Conservation (phyloP, 108 stramenopile genomes). For the Pseudonitzschia multiseries region DNA sequence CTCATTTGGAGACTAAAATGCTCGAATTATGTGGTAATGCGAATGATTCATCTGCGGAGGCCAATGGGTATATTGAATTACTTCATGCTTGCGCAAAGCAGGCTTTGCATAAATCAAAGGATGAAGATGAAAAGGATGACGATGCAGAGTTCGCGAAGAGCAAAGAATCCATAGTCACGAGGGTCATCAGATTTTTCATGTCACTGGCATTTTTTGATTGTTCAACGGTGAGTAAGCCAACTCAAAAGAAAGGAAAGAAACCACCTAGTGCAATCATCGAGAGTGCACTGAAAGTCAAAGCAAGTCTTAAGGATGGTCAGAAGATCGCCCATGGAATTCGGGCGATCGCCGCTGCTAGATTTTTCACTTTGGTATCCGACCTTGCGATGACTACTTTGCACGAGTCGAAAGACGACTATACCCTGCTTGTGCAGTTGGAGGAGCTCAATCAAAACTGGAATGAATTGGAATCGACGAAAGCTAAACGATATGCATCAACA, state of each 20-base stretch:
- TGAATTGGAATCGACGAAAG: constrained; percentile 49
- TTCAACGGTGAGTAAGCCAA: constrained; percentile 23
- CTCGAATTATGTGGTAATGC: constrained; percentile 17
- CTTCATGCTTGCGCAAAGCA: constrained; percentile 41
- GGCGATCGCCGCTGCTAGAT: constrained; percentile 61
- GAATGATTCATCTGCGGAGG: constrained; percentile 31
- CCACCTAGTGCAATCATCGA: background rate
- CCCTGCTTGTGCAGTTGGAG: constrained; percentile 36
- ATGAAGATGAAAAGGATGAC: background rate
- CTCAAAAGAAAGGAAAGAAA: constrained; percentile 47
- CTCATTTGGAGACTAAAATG: constrained; percentile 25
- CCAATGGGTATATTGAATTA: constrained; percentile 44
- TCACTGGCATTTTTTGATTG: constrained; percentile 77
- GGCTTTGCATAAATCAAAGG: constrained; percentile 21
- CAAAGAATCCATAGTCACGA: constrained; percentile 32
- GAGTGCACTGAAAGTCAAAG: constrained; percentile 38
- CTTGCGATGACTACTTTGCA: constrained; percentile 25
- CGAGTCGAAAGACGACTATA: constrained; percentile 21
- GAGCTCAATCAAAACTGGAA: constrained; percentile 43
- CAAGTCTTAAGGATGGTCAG: constrained; percentile 18
- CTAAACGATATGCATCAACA: constrained; percentile 33
- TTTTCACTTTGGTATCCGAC: constrained; percentile 71
- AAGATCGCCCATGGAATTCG: constrained; percentile 44
- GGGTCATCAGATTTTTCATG: constrained; percentile 63
- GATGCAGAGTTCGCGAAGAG: constrained; percentile 2